Conservation (phyloP, 352 stramenopile genomes). For the Globisporangium rhizosaccharum region DNA sequence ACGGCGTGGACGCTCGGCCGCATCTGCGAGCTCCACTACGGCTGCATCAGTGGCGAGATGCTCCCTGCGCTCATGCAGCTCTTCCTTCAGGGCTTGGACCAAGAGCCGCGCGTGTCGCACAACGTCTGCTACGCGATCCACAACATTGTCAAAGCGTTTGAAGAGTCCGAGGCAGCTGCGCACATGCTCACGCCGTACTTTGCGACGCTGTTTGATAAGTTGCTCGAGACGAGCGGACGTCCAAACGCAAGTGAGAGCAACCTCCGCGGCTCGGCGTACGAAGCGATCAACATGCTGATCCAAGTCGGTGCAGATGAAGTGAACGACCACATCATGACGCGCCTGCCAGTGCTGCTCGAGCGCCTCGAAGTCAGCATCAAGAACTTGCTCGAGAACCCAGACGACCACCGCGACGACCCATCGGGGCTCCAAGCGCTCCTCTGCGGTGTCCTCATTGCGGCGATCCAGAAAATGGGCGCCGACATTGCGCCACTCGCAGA, state of each 20-base stretch:
- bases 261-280: conserved; percentile 88
- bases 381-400: conserved; percentile 53
- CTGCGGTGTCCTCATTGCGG: conserved; percentile 90
- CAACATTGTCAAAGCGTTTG: conserved; percentile 94
- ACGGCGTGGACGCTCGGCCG: conserved; percentile 94
- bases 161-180: conserved; percentile 62
- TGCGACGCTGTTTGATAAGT: conserved; percentile 87
- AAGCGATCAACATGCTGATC: conserved; percentile 93
- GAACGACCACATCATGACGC: conserved; percentile 73
- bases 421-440: conserved; percentile 79
- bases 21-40: conserved; percentile 94
- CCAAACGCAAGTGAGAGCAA: conserved; percentile 88
- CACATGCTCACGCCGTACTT: conserved; percentile 92
- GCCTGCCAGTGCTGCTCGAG: conserved; percentile 77
- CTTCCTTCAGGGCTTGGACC: conserved; percentile 79
- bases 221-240: conserved; percentile 89
- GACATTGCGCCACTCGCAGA: conserved; percentile 88
- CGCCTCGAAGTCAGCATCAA: conserved; percentile 72
- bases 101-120: conserved; percentile 89
- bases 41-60: conserved; percentile 87
- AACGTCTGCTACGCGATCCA: conserved; percentile 96
- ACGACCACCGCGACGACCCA: conserved; percentile 72
- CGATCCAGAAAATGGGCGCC: conserved; percentile 89
- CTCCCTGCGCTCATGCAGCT: conserved; percentile 86
- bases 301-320: conserved; percentile 73